Percentiles rank a stretch among this genome's conserved stretches.
Evolutionary conservation across 257 asterid species (phyloP).

Genomic region (Solanum appendiculatum): DNA sequence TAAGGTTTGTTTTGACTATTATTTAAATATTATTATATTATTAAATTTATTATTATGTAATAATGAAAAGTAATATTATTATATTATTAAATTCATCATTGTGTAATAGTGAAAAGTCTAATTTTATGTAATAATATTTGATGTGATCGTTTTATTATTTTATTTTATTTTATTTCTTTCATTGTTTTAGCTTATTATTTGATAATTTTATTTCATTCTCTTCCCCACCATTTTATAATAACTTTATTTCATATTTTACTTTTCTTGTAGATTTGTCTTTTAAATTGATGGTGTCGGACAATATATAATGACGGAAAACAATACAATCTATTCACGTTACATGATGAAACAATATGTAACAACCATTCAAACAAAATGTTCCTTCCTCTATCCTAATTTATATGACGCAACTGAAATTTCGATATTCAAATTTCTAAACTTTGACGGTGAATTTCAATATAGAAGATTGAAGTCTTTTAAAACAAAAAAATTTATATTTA

Average conservation of each 20-base stretch:
- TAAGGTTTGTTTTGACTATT: too few relatives aligned
- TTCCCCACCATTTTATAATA: background rate
- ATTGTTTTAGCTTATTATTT: background rate
- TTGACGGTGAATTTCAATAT: background rate
- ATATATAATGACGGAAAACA: background rate
- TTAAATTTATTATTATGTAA: too few relatives aligned
- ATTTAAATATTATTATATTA: too few relatives aligned
- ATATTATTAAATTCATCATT: too few relatives aligned
- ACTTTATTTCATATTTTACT: too few relatives aligned
- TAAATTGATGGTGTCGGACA: background rate
- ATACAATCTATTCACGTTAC: background rate
- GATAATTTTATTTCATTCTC: background rate
- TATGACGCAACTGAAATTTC: background rate
- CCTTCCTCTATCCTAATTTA: fast-evolving
- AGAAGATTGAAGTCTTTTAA: background rate
- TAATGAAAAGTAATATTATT: too few relatives aligned
- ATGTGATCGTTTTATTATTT: background rate
- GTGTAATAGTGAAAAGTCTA: background rate
- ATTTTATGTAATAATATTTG: background rate
- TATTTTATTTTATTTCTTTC: background rate
- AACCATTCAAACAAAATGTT: background rate
- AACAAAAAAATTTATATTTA: background rate
- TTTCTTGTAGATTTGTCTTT: background rate
- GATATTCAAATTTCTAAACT: background rate
- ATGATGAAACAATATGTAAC: background rate